A percentile compares a stretch with the other conserved stretches of the same genome.
Conservation (phyloP, 306 rosid species). For the Alnus glutinosa region DNA sequence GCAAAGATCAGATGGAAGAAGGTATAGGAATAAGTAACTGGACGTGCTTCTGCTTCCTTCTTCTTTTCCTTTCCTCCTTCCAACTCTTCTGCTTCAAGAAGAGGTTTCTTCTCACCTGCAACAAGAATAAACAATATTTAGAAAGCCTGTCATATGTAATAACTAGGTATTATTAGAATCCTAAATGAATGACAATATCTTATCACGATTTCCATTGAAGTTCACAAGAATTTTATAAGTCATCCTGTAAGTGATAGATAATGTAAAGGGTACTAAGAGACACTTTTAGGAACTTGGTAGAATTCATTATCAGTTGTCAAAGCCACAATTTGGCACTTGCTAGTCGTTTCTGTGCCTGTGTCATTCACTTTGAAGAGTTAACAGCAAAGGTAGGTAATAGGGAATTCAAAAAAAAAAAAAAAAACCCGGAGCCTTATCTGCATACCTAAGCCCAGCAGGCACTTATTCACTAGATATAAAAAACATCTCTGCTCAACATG, state of each 20-base stretch:
- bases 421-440: too few relatives aligned
- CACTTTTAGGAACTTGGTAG: neutral
- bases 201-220: too few relatives aligned
- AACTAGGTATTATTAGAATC: neutral
- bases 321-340: neutral
- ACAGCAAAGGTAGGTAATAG: neutral
- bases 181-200: neutral
- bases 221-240: too few relatives aligned
- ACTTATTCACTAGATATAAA: neutral
- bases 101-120: slow-evolving; percentile 65
- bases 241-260: neutral
- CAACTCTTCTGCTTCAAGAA: slow-evolving; percentile 57
- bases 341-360: neutral
- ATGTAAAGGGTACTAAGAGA: neutral
- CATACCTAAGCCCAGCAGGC: neutral
- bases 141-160: neutral
- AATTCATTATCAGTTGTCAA: neutral
- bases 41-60: slow-evolving; percentile 58
- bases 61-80: slow-evolving; percentile 74
- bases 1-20: slow-evolving; percentile 96
- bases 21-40: slow-evolving; percentile 83
- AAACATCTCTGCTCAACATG: neutral
- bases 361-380: neutral
- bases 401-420: too few relatives aligned
- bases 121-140: slow-evolving; percentile 11